A percentile compares a stretch with the other conserved stretches of the same genome.
These are phyloP conservation scores for Boletus coccyginus DNA, from an alignment of 768 basidiomycete species.

Conservation along the genomic window DNA sequence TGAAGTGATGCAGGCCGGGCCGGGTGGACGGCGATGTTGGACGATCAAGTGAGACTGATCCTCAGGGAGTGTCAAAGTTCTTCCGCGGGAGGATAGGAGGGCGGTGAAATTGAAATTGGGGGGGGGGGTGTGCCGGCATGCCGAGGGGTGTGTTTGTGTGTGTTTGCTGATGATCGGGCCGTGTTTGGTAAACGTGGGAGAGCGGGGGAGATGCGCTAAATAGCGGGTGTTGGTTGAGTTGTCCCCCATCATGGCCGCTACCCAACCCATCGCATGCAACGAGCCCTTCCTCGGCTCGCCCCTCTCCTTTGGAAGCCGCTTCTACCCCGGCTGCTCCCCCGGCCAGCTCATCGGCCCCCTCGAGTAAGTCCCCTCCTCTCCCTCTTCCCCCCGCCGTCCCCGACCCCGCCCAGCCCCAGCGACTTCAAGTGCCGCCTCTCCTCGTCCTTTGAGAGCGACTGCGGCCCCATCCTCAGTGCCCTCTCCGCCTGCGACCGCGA, in stretches of 20 bases:
- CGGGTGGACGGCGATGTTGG: too few species aligned
- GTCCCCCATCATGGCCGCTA: slow-evolving; percentile 31
- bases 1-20: too few species aligned
- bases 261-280: slow-evolving; percentile 47
- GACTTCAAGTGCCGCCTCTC: slow-evolving; percentile 47
- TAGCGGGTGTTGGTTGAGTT: slow-evolving; percentile 2
- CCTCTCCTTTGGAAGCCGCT: slow-evolving; percentile 62
- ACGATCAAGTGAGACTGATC: too few species aligned
- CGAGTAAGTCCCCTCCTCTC: slow-evolving; percentile 48
- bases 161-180: slow-evolving; percentile 30
- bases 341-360: slow-evolving; percentile 58
- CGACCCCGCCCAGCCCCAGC: slow-evolving; percentile 32
- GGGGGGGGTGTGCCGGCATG: slow-evolving; percentile 21
- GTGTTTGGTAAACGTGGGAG: slow-evolving; percentile 23
- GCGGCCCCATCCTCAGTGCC: slow-evolving; percentile 60
- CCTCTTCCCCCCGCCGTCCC: not conserved
- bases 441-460: slow-evolving; percentile 60
- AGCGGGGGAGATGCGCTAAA: slow-evolving; percentile 24
- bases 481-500: slow-evolving; percentile 65
- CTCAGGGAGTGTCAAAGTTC: too few species aligned
- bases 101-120: not conserved
- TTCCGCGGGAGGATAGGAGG: not conserved
- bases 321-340: slow-evolving; percentile 62
- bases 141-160: slow-evolving; percentile 16
- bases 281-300: slow-evolving; percentile 61